These are phyloP conservation scores for Bruguiera sexangula DNA, from an alignment of 345 rosid species.

Conservation along the genomic window DNA sequence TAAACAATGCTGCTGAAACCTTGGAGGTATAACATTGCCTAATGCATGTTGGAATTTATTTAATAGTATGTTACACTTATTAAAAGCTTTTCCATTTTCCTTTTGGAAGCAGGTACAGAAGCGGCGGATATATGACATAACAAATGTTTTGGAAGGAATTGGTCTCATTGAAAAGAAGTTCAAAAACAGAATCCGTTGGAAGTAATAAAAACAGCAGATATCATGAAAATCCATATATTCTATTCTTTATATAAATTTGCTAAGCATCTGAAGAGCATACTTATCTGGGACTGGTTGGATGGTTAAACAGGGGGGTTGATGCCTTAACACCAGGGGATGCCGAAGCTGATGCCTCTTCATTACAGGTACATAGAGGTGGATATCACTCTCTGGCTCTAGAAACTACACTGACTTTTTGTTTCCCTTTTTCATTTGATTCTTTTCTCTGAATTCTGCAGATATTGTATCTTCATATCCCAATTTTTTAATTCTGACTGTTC, in stretches of 20 bases:
- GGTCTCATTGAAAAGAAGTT: slow-evolving; percentile 95
- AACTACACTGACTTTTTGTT: background rate
- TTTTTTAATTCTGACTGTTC: too few species aligned
- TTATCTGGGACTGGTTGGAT: slow-evolving; percentile 32
- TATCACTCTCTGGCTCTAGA: slow-evolving; percentile 2
- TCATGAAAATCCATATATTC: slow-evolving; percentile 20
- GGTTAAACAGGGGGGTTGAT: slow-evolving; percentile 69
- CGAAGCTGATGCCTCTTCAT: slow-evolving; percentile 46
- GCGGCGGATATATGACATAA: slow-evolving; percentile 96
- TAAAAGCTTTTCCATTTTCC: slow-evolving; percentile 1
- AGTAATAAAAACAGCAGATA: slow-evolving; percentile 44
- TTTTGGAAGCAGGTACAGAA: slow-evolving; percentile 64
- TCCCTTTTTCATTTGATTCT: background rate
- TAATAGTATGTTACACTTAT: background rate
- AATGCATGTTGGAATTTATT: slow-evolving; percentile 6
- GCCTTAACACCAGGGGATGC: slow-evolving; percentile 55
- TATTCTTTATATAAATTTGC: slow-evolving; percentile 10
- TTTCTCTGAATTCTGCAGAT: too few species aligned
- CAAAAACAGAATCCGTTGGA: slow-evolving; percentile 90
- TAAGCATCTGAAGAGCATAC: slow-evolving; percentile 19
- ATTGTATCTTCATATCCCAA: too few species aligned
- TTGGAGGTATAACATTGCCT: slow-evolving; percentile 54
- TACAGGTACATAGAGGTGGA: slow-evolving; percentile 55
- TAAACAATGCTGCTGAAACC: slow-evolving; percentile 88
- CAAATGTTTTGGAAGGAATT: slow-evolving; percentile 98